Percentiles rank a stretch among this genome's conserved stretches.
phyloP scores from a whole-genome alignment of 495 filamentous ascomycete species.

The Oleoguttula mirabilis region DNA sequence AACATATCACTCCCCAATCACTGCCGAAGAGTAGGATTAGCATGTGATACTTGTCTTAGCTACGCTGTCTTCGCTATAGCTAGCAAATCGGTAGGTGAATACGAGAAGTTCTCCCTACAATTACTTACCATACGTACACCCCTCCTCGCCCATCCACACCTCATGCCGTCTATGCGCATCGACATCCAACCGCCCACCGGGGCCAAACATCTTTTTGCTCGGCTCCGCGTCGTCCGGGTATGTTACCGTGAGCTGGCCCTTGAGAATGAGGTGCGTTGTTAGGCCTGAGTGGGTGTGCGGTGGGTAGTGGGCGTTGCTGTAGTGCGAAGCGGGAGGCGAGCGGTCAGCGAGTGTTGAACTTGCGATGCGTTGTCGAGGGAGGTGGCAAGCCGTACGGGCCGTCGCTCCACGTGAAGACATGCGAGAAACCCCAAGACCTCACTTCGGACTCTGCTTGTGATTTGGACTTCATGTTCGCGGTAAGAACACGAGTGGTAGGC shows the following conservation, averaged over 20 bases:
- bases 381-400: constrained; percentile 43
- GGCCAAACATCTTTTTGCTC: constrained; percentile 54
- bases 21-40: too few relatives aligned
- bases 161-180: constrained; percentile 60
- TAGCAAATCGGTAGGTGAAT: neutral
- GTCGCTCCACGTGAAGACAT: constrained; percentile 76
- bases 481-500: too few relatives aligned
- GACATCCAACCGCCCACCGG: constrained; percentile 64
- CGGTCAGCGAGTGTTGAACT: too few relatives aligned
- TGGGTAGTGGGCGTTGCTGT: constrained; percentile 57
- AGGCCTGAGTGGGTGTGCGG: constrained; percentile 59
- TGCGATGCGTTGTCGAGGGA: neutral
- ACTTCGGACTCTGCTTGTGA: constrained; percentile 52
- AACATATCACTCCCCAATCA: too few relatives aligned
- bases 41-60: neutral
- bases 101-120: neutral
- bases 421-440: constrained; percentile 49
- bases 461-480: constrained; percentile 16
- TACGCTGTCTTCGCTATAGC: neutral
- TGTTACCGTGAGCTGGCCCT: constrained; percentile 56
- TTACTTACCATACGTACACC: constrained; percentile 59
- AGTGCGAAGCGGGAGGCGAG: constrained; percentile 1
- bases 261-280: constrained; percentile 68
- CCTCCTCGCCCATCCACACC: constrained; percentile 68
- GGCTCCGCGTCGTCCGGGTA: constrained; percentile 55